These are phyloP conservation scores for Begonia loranthoides DNA, from an alignment of 306 rosid genomes.

Conservation along the genomic window DNA sequence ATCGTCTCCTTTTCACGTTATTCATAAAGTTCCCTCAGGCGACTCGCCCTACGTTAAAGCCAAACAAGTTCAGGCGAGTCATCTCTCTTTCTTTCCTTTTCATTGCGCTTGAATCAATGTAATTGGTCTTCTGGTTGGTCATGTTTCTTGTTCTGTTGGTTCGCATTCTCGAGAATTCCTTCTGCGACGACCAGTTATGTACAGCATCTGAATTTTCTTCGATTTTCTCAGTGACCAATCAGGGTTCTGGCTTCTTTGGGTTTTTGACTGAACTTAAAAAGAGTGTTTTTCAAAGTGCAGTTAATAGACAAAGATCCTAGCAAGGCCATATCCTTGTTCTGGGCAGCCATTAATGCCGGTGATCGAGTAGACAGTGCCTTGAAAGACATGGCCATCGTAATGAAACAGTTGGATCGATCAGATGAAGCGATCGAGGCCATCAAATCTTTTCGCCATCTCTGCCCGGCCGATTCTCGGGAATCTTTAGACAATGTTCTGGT, in stretches of 20 bases:
- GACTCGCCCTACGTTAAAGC: conserved; percentile 91
- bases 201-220: too few species aligned
- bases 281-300: conserved; percentile 14
- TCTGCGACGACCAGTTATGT: too few species aligned
- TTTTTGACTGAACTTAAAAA: too few species aligned
- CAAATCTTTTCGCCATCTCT: conserved; percentile 79
- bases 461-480: conserved; percentile 72
- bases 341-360: conserved; percentile 89
- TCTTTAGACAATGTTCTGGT: conserved; percentile 79
- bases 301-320: conserved; percentile 81
- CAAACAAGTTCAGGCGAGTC: conserved; percentile 80
- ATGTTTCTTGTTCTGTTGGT: not conserved
- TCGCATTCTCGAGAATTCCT: too few species aligned
- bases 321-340: conserved; percentile 64
- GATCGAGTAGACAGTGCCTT: conserved; percentile 90
- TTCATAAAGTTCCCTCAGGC: conserved; percentile 82
- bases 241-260: too few species aligned
- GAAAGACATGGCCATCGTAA: conserved; percentile 91
- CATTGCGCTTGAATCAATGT: not conserved
- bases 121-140: not conserved
- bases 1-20: conserved; percentile 46
- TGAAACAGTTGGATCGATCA: conserved; percentile 78
- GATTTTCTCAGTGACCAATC: too few species aligned
- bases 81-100: not conserved
- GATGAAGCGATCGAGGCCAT: conserved; percentile 92